Base-by-base conservation (phyloP, 2,329 filamentous ascomycete genomes). In the Fusarium drepaniforme region DNA sequence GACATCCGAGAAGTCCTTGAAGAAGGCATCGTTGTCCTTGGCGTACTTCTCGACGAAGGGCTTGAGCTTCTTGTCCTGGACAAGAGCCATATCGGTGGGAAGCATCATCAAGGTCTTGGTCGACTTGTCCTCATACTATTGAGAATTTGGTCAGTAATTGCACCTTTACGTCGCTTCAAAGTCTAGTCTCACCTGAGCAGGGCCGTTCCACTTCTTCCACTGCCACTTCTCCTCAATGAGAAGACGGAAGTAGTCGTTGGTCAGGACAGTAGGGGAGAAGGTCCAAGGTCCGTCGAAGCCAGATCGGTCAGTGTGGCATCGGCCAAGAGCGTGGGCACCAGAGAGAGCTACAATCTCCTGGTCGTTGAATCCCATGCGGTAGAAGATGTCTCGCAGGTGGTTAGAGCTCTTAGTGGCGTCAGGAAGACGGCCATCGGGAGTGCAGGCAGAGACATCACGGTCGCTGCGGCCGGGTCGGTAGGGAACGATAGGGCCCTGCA, bases 281-380 rank as follows among this genome's bases (percentile, higher is more conserved):
- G 94, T 95, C 95, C 95, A 98, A 65, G 95, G 95, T 1, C 97
- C 97, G 2, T 93, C 90, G 84, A 91, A 98, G 74, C 96, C 96
- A 74, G 92, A 95, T 82, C 96, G 94, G 85, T 97, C 93, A 11
- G 92, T 88, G 89, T 98, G 97, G 88, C 94, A 97, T 77, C 96
- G 94, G 73, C 96, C 96, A 42, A 98, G 90, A 64, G 94, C 93
- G 86, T 98, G 95, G 59, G 93, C 95, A 77, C 95, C 95, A 28
- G 89, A 89, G 64, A 98, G 90, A 35, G 96, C 97, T 56, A 98
- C 96, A 82, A 98, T 98, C 86, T 98, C 96, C 81, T 94, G 94
- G 86, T 99, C 96, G 84, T 97, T 93, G 90, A 98, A 98, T 77
- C 96, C 96, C 96, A 98, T 98, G 83, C 96, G 95, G 84, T 92